phyloP scores from a whole-genome alignment of 805 yeast genomes.

The Brettanomyces sp. region DNA sequence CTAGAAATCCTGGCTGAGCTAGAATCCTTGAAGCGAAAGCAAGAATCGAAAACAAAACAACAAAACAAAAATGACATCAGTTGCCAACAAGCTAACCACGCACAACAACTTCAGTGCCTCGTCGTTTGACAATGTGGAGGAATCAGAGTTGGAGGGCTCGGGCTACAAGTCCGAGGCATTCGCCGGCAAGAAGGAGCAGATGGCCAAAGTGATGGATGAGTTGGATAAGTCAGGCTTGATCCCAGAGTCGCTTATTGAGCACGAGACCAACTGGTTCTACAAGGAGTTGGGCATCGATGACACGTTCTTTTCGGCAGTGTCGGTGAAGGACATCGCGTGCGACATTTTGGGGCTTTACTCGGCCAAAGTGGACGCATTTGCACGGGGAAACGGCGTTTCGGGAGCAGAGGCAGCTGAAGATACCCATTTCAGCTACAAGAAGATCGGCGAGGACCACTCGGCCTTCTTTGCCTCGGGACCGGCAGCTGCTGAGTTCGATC shows the following conservation, averaged over 20 bases:
- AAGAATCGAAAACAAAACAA: not conserved
- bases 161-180: conserved; percentile 75
- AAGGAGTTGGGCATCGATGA: conserved; percentile 83
- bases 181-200: conserved; percentile 72
- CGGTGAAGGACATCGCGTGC: conserved; percentile 68
- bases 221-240: conserved; percentile 80
- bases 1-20: not conserved
- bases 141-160: conserved; percentile 20
- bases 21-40: not conserved
- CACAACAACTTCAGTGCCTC: conserved; percentile 28
- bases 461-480: conserved; percentile 73
- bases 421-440: conserved; percentile 60
- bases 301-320: conserved; percentile 80
- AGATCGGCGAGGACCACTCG: conserved; percentile 79
- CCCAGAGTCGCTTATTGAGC: conserved; percentile 78
- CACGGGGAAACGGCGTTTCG: conserved; percentile 24
- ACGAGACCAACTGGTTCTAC: conserved; percentile 87
- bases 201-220: conserved; percentile 70
- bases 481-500: conserved; percentile 44
- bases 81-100: conserved; percentile 15
- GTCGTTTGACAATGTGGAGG: conserved; percentile 25
- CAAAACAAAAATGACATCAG: conserved; percentile 1
- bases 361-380: conserved; percentile 81
- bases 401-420: conserved; percentile 24
- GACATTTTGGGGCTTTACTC: conserved; percentile 86